These are phyloP conservation scores for Apiospora aurea DNA, from an alignment of 2,329 filamentous ascomycete species.

Conservation along the genomic window DNA sequence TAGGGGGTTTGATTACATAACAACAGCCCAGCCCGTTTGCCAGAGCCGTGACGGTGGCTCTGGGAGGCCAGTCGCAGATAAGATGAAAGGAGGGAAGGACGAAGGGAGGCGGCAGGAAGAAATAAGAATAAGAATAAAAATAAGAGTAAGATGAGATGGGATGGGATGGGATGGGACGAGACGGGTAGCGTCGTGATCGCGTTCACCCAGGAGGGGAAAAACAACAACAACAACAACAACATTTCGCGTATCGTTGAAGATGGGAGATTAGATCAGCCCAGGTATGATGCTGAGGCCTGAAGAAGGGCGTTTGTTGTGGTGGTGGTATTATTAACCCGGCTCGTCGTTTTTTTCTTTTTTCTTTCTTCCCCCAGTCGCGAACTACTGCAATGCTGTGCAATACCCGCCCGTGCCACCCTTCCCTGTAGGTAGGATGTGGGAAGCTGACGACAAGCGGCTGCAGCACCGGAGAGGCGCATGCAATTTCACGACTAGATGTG, in stretches of 20 bases:
- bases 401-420: background rate
- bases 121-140: background rate
- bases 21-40: background rate
- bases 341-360: background rate
- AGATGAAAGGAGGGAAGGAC: background rate
- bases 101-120: background rate
- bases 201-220: background rate
- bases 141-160: background rate
- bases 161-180: background rate
- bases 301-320: background rate
- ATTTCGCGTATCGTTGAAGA: constrained; percentile 15
- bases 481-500: background rate
- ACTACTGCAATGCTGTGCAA: constrained; percentile 7
- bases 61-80: background rate
- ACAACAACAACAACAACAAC: background rate
- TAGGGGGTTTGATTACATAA: background rate
- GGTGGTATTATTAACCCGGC: background rate
- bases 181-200: background rate
- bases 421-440: background rate
- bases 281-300: background rate
- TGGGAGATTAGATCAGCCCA: constrained; percentile 1
- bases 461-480: background rate
- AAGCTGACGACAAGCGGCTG: background rate
- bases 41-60: background rate
- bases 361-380: background rate